Base-by-base conservation (phyloP, 2,329 filamentous ascomycete species). In the Didymella keratinophila region DNA sequence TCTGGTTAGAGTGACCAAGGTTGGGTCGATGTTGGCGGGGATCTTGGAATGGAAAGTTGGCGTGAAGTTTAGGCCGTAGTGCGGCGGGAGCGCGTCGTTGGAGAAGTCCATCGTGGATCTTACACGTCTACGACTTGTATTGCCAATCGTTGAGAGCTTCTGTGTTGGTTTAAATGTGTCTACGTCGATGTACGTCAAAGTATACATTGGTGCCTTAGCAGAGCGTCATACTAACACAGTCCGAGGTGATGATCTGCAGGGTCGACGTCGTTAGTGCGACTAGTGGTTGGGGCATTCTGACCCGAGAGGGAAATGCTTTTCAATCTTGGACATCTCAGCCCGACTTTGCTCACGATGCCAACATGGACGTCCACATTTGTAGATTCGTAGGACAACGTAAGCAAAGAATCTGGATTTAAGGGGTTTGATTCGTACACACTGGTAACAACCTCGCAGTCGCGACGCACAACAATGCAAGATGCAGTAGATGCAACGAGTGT, bases 21-120 rank as follows among this genome's bases (percentile, higher is more conserved):
- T 64, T 11, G 62, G 63, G 42, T 71, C 61, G 68, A 87, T 85
- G 59, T 73, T 78, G 0, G 80, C 74, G 68, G 87, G 87, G 1
- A 82, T 86, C 60, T 83, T 78, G 52, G 76, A 70, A 68, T 82
- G 80, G 9, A 71, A 52, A 2, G 61, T 63, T 14, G 45, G 37
- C 14, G 63, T 67, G 47, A 66, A 60, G 57, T 55, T 55, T 0
- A 56, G 32, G 36, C 61, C 32, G 16, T 36, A 36, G 32, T 36
- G 32, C 16, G 32, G 5, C 4, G 32, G 32, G 16, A 36, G 32
- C 4, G 14, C 32, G 16, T n/a, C 14, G 32, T 36, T 36, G 32
- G 32, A 36, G 32, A 36, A 36, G 16, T 36, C 32, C 32, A 36
- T 36, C 1, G 16, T 36, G 34, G 28, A 30, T 10, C 7, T 25